Evolutionary conservation across 2,329 filamentous ascomycete species (phyloP), one percentile per base, ranked within the genome.

Genomic region (Aplosporella prunicola): DNA sequence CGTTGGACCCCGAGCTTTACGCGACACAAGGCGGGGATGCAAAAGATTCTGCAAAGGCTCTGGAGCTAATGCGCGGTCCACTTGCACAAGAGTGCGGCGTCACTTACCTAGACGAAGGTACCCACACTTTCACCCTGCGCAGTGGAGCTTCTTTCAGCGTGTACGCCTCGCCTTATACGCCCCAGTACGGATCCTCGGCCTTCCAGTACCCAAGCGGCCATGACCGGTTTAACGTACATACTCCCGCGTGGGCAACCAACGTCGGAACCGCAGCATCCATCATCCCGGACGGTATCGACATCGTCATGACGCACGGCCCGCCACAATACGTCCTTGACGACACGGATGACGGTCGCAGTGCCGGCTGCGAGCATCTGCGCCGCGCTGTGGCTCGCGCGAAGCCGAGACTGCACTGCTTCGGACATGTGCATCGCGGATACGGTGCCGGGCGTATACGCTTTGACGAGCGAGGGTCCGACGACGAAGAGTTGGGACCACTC

Each of bases 301-400:
- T 80, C 5, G 60, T 78, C 44, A 63, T 79, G 48, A 79, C 75
- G 0, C 76, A 80, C 47, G 75, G 74, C 1, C 76, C 76, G 2
- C 74, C 76, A 0, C 50, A 57, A 16, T 62, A 60, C 0, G 51
- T 71, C 3, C 54, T 75, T 2, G 76, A 79, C 45, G 42, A 45
- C 11, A 60, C 57, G 1, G 40, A 20, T 1, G 30, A 18, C 2
- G 46, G 46, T 1, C 17, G 24, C 1, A 14, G 5, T 2, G 72
- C 69, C 1, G 76, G 76, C 0, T 78, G 76, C 51, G 57, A 64
- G 33, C 64, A 70, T 47, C 56, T 80, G 2, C 58, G 72, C 1
- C 55, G 59, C 2, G 75, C 75, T 0, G 55, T 70, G 1, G 53
- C 60, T 34, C 61, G 72, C 5, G 66, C 65, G 9, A 60, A 58